phyloP scores from a whole-genome alignment of 257 asterid species.

The Vinca minor region DNA sequence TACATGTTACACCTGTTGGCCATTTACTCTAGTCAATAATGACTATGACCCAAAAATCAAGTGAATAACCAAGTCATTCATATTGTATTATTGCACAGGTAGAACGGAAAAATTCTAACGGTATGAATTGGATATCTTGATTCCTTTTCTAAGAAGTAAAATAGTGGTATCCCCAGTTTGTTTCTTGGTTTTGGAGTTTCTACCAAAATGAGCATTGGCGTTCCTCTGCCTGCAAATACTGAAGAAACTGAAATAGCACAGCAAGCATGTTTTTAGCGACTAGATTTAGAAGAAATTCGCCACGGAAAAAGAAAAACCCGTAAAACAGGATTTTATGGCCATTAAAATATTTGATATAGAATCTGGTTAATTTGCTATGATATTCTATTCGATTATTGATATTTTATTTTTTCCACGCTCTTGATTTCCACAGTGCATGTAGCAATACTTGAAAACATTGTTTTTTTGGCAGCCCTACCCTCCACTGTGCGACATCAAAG shows the following conservation, averaged over 20 bases:
- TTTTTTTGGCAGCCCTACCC: slow-evolving; percentile 68
- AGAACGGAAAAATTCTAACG: too few species aligned
- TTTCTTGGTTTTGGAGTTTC: neutral
- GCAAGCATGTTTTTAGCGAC: neutral
- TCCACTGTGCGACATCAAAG: slow-evolving; percentile 86
- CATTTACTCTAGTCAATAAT: too few species aligned
- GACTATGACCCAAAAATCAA: too few species aligned
- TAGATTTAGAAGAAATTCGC: neutral
- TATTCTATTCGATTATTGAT: neutral
- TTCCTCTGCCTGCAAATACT: neutral
- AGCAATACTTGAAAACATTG: neutral
- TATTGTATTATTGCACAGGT: too few species aligned
- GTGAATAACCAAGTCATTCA: too few species aligned
- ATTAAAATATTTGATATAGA: neutral
- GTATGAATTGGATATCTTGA: too few species aligned
- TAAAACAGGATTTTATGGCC: neutral
- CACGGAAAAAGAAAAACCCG: neutral
- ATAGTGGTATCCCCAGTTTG: neutral
- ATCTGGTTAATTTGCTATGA: neutral
- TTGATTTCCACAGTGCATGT: neutral
- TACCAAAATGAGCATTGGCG: neutral
- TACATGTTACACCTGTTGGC: too few species aligned
- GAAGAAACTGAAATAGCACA: neutral
- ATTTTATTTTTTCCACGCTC: neutral
- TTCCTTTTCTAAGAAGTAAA: too few species aligned